A percentile compares a stretch with the other conserved stretches of the same genome.
phyloP scores from a whole-genome alignment of 2,329 filamentous ascomycete species.

The Fusarium euwallaceae region DNA sequence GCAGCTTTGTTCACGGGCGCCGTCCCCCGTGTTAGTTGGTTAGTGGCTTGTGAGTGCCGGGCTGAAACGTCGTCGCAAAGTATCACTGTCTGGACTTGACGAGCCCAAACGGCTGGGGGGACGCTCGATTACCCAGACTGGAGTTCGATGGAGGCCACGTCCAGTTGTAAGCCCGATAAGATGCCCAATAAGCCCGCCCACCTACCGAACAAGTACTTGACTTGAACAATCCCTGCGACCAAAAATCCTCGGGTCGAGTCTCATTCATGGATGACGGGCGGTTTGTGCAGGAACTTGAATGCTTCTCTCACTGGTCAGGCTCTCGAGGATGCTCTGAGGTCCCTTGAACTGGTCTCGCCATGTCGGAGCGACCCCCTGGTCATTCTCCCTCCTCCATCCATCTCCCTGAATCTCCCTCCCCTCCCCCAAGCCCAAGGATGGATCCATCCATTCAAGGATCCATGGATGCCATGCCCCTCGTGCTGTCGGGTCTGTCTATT shows the following conservation, averaged over 20 bases:
- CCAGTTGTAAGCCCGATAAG: conserved; percentile 1
- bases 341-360: conserved; percentile 15
- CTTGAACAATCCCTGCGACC: background rate
- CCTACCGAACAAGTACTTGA: background rate
- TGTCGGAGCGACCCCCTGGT: background rate
- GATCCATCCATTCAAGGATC: conserved; percentile 4
- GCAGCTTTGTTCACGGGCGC: conserved; percentile 23
- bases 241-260: background rate
- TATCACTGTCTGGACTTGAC: conserved; percentile 18
- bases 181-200: background rate
- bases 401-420: conserved; percentile 37
- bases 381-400: conserved; percentile 1
- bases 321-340: background rate
- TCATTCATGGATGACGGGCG: background rate
- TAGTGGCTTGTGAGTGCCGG: conserved; percentile 39
- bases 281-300: background rate
- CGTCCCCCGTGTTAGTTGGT: conserved; percentile 5
- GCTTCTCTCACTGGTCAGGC: background rate
- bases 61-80: conserved; percentile 38
- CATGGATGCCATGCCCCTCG: conserved; percentile 5
- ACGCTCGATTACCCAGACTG: background rate
- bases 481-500: background rate
- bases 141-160: background rate
- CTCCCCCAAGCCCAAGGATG: background rate
- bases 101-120: background rate